Evolutionary conservation across 2,329 filamentous ascomycete species (phyloP).

Genomic region (Ophiostoma sp.): DNA sequence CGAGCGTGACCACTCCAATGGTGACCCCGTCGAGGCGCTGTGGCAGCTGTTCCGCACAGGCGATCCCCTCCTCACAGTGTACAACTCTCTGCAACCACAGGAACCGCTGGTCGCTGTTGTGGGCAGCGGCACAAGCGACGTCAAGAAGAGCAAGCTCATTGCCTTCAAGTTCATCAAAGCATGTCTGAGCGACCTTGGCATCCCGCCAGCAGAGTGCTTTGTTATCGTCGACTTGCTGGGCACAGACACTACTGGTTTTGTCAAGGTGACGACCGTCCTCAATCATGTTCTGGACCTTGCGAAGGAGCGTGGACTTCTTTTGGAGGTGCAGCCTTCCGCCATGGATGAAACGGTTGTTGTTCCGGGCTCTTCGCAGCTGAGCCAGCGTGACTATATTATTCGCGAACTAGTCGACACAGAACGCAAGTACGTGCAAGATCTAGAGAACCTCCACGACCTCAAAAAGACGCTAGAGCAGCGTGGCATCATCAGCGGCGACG

Average conservation of each 20-base stretch:
- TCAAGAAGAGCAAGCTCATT: constrained; percentile 77
- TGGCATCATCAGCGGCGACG: constrained; percentile 80
- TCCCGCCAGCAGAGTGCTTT: constrained; percentile 78
- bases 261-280: constrained; percentile 82
- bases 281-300: constrained; percentile 87
- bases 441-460: constrained; percentile 87
- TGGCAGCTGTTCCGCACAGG: constrained; percentile 84
- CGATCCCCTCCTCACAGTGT: constrained; percentile 78
- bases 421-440: constrained; percentile 93
- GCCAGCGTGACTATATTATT: constrained; percentile 77
- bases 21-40: constrained; percentile 81
- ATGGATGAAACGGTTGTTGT: constrained; percentile 48
- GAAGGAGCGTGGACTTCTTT: constrained; percentile 68
- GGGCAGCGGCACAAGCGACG: constrained; percentile 48
- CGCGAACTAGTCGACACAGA: constrained; percentile 91
- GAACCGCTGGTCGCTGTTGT: constrained; percentile 64
- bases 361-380: constrained; percentile 60
- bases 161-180: constrained; percentile 90
- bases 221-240: constrained; percentile 87
- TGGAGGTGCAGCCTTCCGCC: constrained; percentile 53
- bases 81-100: constrained; percentile 73
- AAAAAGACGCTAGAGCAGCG: constrained; percentile 87
- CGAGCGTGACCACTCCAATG: constrained; percentile 55
- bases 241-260: constrained; percentile 93
- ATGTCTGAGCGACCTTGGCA: constrained; percentile 74